phyloP scores from a whole-genome alignment of 1,284 basidiomycete genomes.

The Cutaneotrichosporon spelunceum region DNA sequence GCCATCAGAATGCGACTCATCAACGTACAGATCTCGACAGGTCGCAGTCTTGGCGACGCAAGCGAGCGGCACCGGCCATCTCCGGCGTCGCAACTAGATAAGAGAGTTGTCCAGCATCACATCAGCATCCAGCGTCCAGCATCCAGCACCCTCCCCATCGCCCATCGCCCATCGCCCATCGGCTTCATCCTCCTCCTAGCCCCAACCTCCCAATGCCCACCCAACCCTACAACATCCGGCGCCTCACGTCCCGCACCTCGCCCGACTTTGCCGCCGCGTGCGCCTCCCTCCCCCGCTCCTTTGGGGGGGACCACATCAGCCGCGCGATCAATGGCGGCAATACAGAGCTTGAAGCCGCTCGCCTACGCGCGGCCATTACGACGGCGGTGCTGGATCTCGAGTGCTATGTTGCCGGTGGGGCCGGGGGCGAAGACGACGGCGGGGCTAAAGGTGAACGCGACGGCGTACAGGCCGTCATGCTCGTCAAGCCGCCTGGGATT shows the following conservation, averaged over 20 bases:
- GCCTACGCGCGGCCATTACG: conserved; percentile 1
- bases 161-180: too few species aligned
- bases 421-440: too few species aligned
- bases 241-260: not conserved
- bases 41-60: too few species aligned
- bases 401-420: conserved; percentile 11
- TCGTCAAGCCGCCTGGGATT: conserved; percentile 19
- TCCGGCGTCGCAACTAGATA: too few species aligned
- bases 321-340: conserved; percentile 9
- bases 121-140: not conserved
- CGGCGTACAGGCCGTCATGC: conserved; percentile 13
- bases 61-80: too few species aligned
- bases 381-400: conserved; percentile 16
- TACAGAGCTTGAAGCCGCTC: conserved; percentile 3
- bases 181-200: too few species aligned
- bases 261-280: conserved; percentile 10
- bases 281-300: conserved; percentile 2
- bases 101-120: not conserved
- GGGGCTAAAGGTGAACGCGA: too few species aligned
- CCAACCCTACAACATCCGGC: not conserved
- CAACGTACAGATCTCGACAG: too few species aligned
- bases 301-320: conserved; percentile 10
- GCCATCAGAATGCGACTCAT: too few species aligned
- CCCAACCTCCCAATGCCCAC: not conserved
- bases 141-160: not conserved